Evolutionary conservation across 2,329 filamentous ascomycete species (phyloP), one percentile per base, ranked within the genome.

Genomic region (Kalmusia sp.): DNA sequence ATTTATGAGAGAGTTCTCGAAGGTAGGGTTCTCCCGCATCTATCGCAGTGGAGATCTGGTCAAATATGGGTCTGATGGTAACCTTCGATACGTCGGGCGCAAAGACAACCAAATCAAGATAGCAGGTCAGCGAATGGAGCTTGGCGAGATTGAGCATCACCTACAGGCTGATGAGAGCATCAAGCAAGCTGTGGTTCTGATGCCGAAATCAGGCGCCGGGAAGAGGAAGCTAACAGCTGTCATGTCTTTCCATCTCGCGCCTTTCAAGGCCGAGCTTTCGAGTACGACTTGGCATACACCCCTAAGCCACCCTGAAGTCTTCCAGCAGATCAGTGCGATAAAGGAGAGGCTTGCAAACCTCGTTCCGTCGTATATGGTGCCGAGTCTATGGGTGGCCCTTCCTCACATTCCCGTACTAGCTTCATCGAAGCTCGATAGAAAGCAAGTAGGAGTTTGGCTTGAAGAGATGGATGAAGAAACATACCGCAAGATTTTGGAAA

Each of bases 171-270:
- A 69, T 34, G 25, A 58, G 17, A 47, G 25, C 8, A 53, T 79
- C 11, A 72, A 68, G 28, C 72, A 79, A 53, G 73, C 71, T 3
- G 70, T 80, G 41, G 77, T 80, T 3, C 66, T 77, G 14, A 62
- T 81, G 52, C 75, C 77, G 3, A 77, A 78, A 54, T 45, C 46
- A 14, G 77, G 77, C 2, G 73, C 67, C 2, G 68, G 72, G n/a
- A 73, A 77, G 50, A 70, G 76, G 51, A 76, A 74, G n/a, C 72
- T 81, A n/a, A 73, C 77, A 6, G 72, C 77, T 9, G 73, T 82
- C 2, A 55, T 80, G 49, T 75, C 74, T 21, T 61, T 79, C 21
- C 68, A 73, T 19, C 61, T 56, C 7, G 52, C 68, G 7, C 21
- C 41, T 9, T 12, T 33, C 4, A 45, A 49, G 12, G 44, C 52